phyloP scores from a whole-genome alignment of 2,329 filamentous ascomycete species.

The Phialophora macrospora region DNA sequence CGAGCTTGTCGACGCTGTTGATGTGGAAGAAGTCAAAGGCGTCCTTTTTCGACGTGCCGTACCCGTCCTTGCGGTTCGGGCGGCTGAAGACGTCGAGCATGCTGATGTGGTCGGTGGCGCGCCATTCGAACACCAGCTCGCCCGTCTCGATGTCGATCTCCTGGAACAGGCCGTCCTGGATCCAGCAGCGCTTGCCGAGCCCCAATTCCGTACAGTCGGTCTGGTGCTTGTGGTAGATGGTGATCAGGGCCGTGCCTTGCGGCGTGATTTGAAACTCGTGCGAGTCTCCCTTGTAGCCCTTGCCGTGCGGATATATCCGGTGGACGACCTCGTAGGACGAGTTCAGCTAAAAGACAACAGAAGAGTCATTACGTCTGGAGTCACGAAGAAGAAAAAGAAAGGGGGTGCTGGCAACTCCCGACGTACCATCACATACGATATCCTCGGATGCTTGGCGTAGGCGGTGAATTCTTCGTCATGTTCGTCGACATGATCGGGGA shows the following conservation, averaged over 20 bases:
- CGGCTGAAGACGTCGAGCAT: constrained; percentile 35
- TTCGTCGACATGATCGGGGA: too few relatives aligned
- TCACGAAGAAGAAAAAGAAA: constrained; percentile 41
- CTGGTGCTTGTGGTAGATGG: constrained; percentile 32
- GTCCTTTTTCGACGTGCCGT: constrained; percentile 20
- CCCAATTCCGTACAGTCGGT: constrained; percentile 26
- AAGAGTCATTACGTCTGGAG: constrained; percentile 54
- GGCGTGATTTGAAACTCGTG: constrained; percentile 34
- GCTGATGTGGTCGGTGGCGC: constrained; percentile 46
- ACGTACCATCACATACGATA: constrained; percentile 42
- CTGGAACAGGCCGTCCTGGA: constrained; percentile 50
- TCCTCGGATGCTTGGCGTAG: constrained; percentile 43
- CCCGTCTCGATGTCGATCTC: constrained; percentile 53
- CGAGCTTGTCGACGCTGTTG: constrained; percentile 61
- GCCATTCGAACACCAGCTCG: constrained; percentile 53
- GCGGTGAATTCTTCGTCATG: background rate
- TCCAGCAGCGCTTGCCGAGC: constrained; percentile 41
- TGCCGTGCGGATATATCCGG: constrained; percentile 27
- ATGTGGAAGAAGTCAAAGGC: constrained; percentile 63
- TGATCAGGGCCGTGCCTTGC: constrained; percentile 33
- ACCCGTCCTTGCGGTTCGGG: constrained; percentile 19
- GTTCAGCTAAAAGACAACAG: constrained; percentile 52
- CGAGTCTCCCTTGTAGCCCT: constrained; percentile 37
- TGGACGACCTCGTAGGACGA: constrained; percentile 36
- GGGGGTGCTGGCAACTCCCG: too few relatives aligned